Evolutionary conservation across 2,329 filamentous ascomycete genomes (phyloP).

Genomic region (Curvularia verruculosa): DNA sequence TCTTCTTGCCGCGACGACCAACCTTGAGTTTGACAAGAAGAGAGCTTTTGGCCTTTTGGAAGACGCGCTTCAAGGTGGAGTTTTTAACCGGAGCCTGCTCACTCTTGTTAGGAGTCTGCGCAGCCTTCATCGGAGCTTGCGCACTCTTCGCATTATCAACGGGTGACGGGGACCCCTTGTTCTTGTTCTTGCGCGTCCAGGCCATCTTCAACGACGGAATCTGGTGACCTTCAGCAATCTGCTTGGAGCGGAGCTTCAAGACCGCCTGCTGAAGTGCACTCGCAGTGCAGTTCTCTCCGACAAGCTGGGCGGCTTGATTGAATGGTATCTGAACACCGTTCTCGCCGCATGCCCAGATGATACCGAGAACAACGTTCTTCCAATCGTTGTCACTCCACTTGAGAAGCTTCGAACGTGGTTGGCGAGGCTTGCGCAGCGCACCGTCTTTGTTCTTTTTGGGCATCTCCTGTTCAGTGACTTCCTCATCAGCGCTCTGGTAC

Average conservation of each 20-base stretch:
- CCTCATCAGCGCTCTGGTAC: constrained; percentile 22
- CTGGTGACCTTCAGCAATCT: constrained; percentile 27
- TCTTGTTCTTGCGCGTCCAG: constrained; percentile 29
- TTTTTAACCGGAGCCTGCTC: constrained; percentile 12
- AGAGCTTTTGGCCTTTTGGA: constrained; percentile 14
- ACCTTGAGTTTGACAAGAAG: constrained; percentile 19
- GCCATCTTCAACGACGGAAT: constrained; percentile 33
- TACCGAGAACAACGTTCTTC: constrained; percentile 34
- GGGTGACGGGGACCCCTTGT: constrained; percentile 3
- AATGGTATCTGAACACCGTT: constrained; percentile 39
- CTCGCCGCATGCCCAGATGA: constrained; percentile 43
- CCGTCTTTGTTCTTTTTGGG: constrained; percentile 40
- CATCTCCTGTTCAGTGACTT: constrained; percentile 18
- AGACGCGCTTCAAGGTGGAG: constrained; percentile 14
- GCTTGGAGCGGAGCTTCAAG: constrained; percentile 37
- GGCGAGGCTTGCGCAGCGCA: constrained; percentile 36
- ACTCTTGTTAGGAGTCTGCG: too few species aligned
- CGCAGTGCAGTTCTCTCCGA: constrained; percentile 31
- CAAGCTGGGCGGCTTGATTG: constrained; percentile 34
- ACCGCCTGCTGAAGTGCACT: constrained; percentile 44
- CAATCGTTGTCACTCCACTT: constrained; percentile 42
- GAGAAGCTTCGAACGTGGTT: constrained; percentile 36
- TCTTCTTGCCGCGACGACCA: background rate
- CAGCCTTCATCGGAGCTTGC: constrained; percentile 16
- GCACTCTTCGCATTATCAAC: constrained; percentile 13